Base-by-base conservation (phyloP, 2,329 filamentous ascomycete genomes). In the Lachnellula hyalina region DNA sequence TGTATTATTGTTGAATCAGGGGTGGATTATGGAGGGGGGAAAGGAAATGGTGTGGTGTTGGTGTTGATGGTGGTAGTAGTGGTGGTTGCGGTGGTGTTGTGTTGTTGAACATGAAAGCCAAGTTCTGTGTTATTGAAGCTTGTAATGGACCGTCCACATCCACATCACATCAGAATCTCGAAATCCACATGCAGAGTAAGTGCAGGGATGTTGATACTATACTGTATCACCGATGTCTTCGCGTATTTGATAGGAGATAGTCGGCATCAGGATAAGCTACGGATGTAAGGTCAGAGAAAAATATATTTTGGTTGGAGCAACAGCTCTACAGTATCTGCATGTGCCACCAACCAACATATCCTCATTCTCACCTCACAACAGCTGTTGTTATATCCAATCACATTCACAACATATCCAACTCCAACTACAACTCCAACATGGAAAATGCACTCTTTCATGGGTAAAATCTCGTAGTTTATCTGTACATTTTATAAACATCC, bases 1-100 rank as follows among this genome's bases (percentile, higher is more conserved):
- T 41, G 23, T 49, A 47, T n/a, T 49, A 47, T 54, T 48, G 53
- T 45, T 21, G 58, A 56, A 35, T 17, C 8, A 11, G 28, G 28
- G 9, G 1, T 32, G 28, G 28, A 32, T 3, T 32, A 32, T 11
- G 8, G 9, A 32, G 28, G 9, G 9, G 8, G 45, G 46, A 53
- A 28, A 35, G 19, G 19, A n/a, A 34, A n/a, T 32, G 11, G 5
- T 36, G 14, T 32, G 47, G 32, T 23, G 36, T 41, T 56, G 34
- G n/a, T 48, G n/a, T n/a, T n/a, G n/a, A n/a, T 25, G 25, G 25
- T 25, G 5, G 25, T 25, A 5, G 25, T 25, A 6, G 25, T 11
- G 47, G 32, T 25, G 36, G 15, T 38, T 38, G 36, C 5, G 5
- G 36, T n/a, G 14, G 4, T 38, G 14, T n/a, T 38, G 36, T 38